Conservation (phyloP, 2,329 filamentous ascomycete genomes). For the Pseudogymnoascus verrucosus region DNA sequence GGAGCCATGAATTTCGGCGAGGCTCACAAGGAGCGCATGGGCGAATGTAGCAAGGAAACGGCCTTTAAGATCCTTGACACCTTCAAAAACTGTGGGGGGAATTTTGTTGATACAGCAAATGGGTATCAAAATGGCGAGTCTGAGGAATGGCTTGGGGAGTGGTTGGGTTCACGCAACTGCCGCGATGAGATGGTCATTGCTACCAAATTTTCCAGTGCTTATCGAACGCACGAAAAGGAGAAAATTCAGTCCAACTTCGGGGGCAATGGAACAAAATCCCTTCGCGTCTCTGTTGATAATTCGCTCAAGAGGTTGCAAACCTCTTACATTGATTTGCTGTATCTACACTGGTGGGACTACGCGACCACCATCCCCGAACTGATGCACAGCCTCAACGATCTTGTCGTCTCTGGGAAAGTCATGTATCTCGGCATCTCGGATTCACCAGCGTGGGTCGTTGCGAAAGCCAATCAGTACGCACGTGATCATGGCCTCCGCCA, state of each 20-base stretch:
- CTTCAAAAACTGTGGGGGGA: conserved; percentile 48
- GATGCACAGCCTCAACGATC: conserved; percentile 45
- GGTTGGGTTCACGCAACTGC: conserved; percentile 41
- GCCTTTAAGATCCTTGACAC: conserved; percentile 49
- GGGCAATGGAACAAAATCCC: conserved; percentile 33
- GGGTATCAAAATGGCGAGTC: conserved; percentile 52
- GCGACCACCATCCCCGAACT: conserved; percentile 37
- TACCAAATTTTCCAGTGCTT: conserved; percentile 42
- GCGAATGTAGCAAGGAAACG: conserved; percentile 45
- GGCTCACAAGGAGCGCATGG: conserved; percentile 39
- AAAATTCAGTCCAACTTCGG: conserved; percentile 34
- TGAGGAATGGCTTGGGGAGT: conserved; percentile 50
- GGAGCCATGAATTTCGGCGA: conserved; percentile 39
- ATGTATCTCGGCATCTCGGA: conserved; percentile 58
- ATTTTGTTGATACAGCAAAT: conserved; percentile 55
- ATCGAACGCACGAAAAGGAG: conserved; percentile 23
- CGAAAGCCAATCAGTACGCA: conserved; percentile 57
- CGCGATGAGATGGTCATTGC: conserved; percentile 47
- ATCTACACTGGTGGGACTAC: conserved; percentile 40
- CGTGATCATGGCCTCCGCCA: conserved; percentile 50
- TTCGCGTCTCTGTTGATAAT: conserved; percentile 31
- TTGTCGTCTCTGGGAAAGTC: conserved; percentile 51
- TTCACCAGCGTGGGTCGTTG: conserved; percentile 60
- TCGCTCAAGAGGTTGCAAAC: conserved; percentile 35
- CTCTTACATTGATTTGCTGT: conserved; percentile 37